Evolutionary conservation across 2,329 filamentous ascomycete species (phyloP).

Genomic region (Exophiala alcalophila): DNA sequence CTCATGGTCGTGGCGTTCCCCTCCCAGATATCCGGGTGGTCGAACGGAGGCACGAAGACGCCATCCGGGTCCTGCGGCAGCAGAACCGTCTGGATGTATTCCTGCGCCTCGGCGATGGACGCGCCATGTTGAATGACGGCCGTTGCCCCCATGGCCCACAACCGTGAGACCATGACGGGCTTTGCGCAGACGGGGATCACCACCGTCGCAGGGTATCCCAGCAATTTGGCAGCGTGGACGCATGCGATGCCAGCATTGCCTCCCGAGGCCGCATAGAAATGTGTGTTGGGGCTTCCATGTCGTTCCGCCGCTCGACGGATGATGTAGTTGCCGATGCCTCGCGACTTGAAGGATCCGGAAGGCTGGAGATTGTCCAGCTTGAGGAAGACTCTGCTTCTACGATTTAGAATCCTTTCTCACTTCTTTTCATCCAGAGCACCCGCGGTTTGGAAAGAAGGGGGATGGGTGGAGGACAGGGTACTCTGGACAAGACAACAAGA

Average conservation of each 20-base stretch:
- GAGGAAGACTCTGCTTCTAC: conserved; percentile 66
- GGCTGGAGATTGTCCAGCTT: conserved; percentile 84
- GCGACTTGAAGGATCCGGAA: conserved; percentile 78
- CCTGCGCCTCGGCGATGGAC: conserved; percentile 67
- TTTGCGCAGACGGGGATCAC: conserved; percentile 67
- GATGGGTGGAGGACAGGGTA: no score
- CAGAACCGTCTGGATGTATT: conserved; percentile 56
- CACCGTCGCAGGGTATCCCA: conserved; percentile 67
- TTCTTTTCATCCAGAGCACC: no score
- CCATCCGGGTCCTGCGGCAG: conserved; percentile 36
- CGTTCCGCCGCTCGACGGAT: conserved; percentile 17
- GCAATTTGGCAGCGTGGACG: conserved; percentile 66
- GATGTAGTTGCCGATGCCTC: conserved; percentile 37
- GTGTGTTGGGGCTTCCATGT: conserved; percentile 47
- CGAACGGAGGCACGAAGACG: conserved; percentile 50
- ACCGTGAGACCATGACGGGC: conserved; percentile 67
- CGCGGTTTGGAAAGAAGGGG: no score
- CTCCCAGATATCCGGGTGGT: conserved; percentile 46
- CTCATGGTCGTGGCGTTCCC: conserved; percentile 45
- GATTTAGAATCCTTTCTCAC: no score
- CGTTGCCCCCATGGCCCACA: conserved; percentile 63
- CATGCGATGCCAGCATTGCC: conserved; percentile 84
- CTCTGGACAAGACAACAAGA: no score
- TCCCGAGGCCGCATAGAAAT: conserved; percentile 77
- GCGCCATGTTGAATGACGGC: conserved; percentile 66